phyloP scores from a whole-genome alignment of 1,139 yeast species.

The Dujonia santamariae region DNA sequence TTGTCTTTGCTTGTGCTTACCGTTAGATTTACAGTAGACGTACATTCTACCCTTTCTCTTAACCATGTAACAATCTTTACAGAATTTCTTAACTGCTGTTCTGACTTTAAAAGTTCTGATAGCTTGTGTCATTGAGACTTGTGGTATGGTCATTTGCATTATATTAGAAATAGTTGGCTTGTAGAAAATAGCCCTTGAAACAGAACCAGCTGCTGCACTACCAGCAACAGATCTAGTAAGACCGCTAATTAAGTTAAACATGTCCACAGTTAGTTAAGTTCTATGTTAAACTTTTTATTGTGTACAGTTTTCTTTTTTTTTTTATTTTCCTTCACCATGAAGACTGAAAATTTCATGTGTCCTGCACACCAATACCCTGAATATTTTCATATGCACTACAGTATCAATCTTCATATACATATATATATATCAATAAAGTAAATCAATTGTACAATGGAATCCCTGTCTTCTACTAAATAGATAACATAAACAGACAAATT shows the following conservation, averaged over 20 bases:
- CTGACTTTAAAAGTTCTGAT: slow-evolving; percentile 39
- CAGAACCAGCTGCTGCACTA: neutral
- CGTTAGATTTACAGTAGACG: slow-evolving; percentile 88
- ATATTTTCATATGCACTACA: no score
- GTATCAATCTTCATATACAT: no score
- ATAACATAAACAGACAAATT: no score
- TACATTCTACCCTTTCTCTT: slow-evolving; percentile 93
- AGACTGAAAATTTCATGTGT: neutral
- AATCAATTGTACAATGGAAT: no score
- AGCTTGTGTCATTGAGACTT: slow-evolving; percentile 7
- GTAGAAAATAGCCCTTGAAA: slow-evolving; percentile 2
- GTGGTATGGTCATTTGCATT: slow-evolving; percentile 1
- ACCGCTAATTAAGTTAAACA: slow-evolving; percentile 1
- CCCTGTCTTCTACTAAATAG: no score
- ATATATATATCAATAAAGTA: no score
- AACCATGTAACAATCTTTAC: slow-evolving; percentile 88
- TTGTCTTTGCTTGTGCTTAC: slow-evolving; percentile 96
- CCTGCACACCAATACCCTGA: no score
- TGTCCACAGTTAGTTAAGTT: neutral
- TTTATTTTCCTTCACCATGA: neutral
- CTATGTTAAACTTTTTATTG: no score
- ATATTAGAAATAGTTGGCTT: slow-evolving; percentile 2
- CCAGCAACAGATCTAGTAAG: neutral
- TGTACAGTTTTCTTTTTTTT: neutral
- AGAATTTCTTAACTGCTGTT: slow-evolving; percentile 88